A percentile compares a stretch with the other conserved stretches of the same genome.
Conservation (phyloP, 352 stramenopile species). For the Pythium aquatile region DNA sequence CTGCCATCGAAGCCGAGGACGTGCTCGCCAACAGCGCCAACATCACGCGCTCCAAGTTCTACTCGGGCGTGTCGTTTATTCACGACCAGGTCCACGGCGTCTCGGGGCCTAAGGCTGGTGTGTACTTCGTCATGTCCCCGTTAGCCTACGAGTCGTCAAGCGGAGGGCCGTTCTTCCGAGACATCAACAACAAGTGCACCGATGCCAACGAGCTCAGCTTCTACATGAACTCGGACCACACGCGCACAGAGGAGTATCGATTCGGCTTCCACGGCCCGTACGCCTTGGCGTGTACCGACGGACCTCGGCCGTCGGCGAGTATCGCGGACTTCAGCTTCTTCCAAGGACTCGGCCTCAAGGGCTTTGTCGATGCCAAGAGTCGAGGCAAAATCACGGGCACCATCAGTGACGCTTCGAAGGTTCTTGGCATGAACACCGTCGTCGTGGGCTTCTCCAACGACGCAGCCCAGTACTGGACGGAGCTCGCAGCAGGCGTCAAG, state of each 20-base stretch:
- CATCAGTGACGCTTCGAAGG: slow-evolving; percentile 32
- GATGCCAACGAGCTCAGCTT: slow-evolving; percentile 50
- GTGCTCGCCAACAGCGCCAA: slow-evolving; percentile 33
- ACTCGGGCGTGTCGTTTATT: slow-evolving; percentile 38
- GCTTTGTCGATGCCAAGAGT: slow-evolving; percentile 35
- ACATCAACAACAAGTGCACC: slow-evolving; percentile 59
- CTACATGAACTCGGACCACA: slow-evolving; percentile 66
- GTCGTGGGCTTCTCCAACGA: slow-evolving; percentile 41
- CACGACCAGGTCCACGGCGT: slow-evolving; percentile 43
- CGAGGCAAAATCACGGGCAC: slow-evolving; percentile 34
- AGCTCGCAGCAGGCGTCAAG: slow-evolving; percentile 18
- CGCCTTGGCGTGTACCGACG: slow-evolving; percentile 39
- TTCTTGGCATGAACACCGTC: slow-evolving; percentile 28
- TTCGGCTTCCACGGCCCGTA: slow-evolving; percentile 55
- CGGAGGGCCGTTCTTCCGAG: slow-evolving; percentile 47
- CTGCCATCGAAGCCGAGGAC: slow-evolving; percentile 43
- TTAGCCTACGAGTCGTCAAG: slow-evolving; percentile 46
- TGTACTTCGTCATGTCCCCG: slow-evolving; percentile 57
- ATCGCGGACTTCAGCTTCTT: slow-evolving; percentile 45
- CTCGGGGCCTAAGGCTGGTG: slow-evolving; percentile 31
- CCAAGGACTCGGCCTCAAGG: slow-evolving; percentile 32
- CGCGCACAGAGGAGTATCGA: slow-evolving; percentile 51
- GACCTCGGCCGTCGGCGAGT: slow-evolving; percentile 24
- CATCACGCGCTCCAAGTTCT: slow-evolving; percentile 42
- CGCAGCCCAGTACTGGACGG: slow-evolving; percentile 43